Evolutionary conservation across 108 stramenopile genomes (phyloP), one percentile per base, ranked within the genome.

Genomic region (Cylindrotheca fusiformis): DNA sequence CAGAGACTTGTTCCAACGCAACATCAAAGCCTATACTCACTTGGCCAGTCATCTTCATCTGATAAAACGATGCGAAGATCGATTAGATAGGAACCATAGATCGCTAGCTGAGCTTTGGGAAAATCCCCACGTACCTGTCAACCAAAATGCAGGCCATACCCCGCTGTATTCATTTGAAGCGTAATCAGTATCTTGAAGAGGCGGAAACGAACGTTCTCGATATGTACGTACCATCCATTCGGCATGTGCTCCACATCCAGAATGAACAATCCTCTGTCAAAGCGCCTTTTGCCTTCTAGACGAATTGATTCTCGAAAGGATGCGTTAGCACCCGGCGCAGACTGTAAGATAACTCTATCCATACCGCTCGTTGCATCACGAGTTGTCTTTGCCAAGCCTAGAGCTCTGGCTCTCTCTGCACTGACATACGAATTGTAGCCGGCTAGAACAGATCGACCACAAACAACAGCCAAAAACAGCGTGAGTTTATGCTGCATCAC

Each of bases 81-180:
- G n/a, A n/a, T n/a, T n/a, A n/a, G n/a, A n/a, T n/a, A n/a, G n/a
- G n/a, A n/a, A n/a, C n/a, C n/a, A n/a, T n/a, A n/a, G n/a, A n/a
- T n/a, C n/a, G n/a, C n/a, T n/a, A n/a, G n/a, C n/a, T n/a, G n/a
- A n/a, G n/a, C n/a, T n/a, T n/a, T n/a, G n/a, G n/a, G 36, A 14
- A 6, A 6, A 41, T 41, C 10, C 14, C 10, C 10, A 41, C 14
- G 6, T 14, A 41, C 14, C 85, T 4, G 90, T 90, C 20, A 86
- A 56, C 94, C 94, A 95, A 78, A 91, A 91, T 32, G 94, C 94
- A 1, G 94, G 94, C 94, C 94, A 95, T 6, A 80, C 76, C 0
- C 90, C 94, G 65, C n/a, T n/a, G n/a, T n/a, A n/a, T n/a, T n/a
- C n/a, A n/a, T n/a, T n/a, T n/a, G n/a, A n/a, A n/a, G n/a, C n/a